Percentiles rank a stretch among this genome's conserved stretches.
Conservation (phyloP, 768 basidiomycete species). For the Kwoniella europaea region DNA sequence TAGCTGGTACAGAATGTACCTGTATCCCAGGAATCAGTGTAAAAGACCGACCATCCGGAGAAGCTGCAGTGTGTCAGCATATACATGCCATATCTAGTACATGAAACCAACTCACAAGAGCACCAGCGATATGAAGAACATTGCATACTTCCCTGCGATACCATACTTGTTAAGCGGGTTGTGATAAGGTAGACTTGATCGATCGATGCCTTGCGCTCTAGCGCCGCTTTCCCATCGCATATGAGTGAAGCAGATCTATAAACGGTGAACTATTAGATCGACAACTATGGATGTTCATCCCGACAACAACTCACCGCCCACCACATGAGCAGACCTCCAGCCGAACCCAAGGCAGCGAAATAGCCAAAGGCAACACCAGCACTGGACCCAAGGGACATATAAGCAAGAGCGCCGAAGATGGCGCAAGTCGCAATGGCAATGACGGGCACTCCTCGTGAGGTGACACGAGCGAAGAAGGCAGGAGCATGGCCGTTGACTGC, state of each 20-base stretch:
- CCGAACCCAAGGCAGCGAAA: conserved; percentile 72
- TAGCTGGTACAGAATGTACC: conserved; percentile 82
- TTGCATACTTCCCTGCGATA: conserved; percentile 49
- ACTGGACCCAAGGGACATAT: conserved; percentile 72
- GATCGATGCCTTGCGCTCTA: conserved; percentile 76
- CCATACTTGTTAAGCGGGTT: conserved; percentile 59
- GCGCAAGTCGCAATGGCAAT: not conserved
- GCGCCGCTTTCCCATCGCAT: conserved; percentile 80
- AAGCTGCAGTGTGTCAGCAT: conserved; percentile 35
- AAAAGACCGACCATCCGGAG: conserved; percentile 62
- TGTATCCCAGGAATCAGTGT: conserved; percentile 62
- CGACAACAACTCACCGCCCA: conserved; percentile 57
- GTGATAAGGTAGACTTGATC: conserved; percentile 71
- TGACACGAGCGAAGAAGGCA: conserved; percentile 2
- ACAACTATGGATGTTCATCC: not conserved
- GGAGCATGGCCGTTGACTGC: conserved; percentile 10
- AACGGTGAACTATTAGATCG: not conserved
- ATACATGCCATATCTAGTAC: no score
- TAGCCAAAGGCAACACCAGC: conserved; percentile 77
- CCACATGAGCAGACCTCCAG: conserved; percentile 70
- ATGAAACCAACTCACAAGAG: conserved; percentile 15
- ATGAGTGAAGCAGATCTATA: conserved; percentile 71
- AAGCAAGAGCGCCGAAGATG: conserved; percentile 61
- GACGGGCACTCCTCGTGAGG: not conserved
- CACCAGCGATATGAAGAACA: conserved; percentile 51